Percentiles rank a stretch among this genome's conserved stretches.
These are phyloP conservation scores for Botrytis pseudocinerea DNA, from an alignment of 2,329 filamentous ascomycete genomes.

Conservation along the genomic window DNA sequence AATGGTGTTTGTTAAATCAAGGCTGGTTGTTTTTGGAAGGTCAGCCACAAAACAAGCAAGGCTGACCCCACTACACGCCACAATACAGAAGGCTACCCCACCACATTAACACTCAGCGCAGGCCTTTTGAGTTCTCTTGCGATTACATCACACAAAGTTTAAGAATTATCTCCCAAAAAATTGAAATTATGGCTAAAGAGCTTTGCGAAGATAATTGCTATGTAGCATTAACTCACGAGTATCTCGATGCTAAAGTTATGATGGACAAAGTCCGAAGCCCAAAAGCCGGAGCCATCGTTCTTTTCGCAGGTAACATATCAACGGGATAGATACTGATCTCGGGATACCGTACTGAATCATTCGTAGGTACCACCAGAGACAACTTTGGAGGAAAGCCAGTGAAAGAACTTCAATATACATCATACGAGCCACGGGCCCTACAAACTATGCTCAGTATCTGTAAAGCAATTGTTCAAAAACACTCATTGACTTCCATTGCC, in stretches of 20 bases:
- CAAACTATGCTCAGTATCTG: slow-evolving; percentile 68
- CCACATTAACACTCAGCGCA: not conserved
- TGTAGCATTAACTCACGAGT: slow-evolving; percentile 66
- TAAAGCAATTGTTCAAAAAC: slow-evolving; percentile 54
- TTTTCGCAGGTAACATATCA: slow-evolving; percentile 64
- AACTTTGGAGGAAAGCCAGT: slow-evolving; percentile 72
- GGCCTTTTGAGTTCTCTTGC: not conserved
- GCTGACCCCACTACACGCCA: slow-evolving; percentile 8
- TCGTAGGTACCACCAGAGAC: slow-evolving; percentile 72
- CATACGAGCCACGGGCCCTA: slow-evolving; percentile 71
- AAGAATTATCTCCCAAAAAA: not conserved
- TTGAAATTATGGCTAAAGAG: slow-evolving; percentile 42
- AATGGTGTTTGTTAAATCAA: slow-evolving; percentile 2
- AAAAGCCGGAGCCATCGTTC: slow-evolving; percentile 71
- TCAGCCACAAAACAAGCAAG: slow-evolving; percentile 4
- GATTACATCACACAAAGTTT: not conserved
- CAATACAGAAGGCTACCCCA: slow-evolving; percentile 5
- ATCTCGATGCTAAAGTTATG: slow-evolving; percentile 56
- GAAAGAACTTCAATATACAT: slow-evolving; percentile 71
- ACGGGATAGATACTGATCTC: slow-evolving; percentile 16
- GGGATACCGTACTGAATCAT: slow-evolving; percentile 25
- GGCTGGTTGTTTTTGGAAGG: not conserved
- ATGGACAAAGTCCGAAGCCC: slow-evolving; percentile 71
- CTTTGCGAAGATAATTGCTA: slow-evolving; percentile 55
- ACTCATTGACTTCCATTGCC: slow-evolving; percentile 70